These are phyloP conservation scores for Alectoria sarmentosa DNA, from an alignment of 495 filamentous ascomycete species.

Conservation along the genomic window DNA sequence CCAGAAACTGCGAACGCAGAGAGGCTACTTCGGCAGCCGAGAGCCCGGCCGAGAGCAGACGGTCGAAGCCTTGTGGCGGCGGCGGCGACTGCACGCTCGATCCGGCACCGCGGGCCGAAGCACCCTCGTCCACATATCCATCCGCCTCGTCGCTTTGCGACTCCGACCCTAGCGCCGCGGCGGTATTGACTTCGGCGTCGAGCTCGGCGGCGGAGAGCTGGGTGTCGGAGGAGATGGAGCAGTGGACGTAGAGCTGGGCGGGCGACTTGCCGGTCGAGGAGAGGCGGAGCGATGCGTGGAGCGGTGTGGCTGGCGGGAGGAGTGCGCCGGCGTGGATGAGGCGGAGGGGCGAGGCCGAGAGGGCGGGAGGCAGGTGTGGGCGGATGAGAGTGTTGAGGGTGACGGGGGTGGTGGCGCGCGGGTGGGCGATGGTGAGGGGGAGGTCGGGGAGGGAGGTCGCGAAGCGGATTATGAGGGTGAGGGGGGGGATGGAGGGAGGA, in stretches of 20 bases:
- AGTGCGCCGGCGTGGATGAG: constrained; percentile 85
- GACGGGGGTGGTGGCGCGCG: constrained; percentile 60
- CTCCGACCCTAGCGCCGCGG: too few relatives aligned
- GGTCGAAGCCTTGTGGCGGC: constrained; percentile 77
- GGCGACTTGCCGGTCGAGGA: constrained; percentile 41
- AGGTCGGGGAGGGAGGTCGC: constrained; percentile 78
- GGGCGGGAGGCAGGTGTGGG: constrained; percentile 52
- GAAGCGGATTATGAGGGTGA: constrained; percentile 82
- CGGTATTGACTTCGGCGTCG: constrained; percentile 52
- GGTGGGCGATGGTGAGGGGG: constrained; percentile 61
- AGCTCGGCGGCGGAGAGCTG: constrained; percentile 60
- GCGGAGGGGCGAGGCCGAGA: constrained; percentile 62
- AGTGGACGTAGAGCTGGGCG: constrained; percentile 68
- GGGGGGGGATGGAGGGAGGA: constrained; percentile 36
- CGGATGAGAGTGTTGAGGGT: constrained; percentile 80
- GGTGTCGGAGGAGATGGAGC: constrained; percentile 67
- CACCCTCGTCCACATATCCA: constrained; percentile 2
- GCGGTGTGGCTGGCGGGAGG: constrained; percentile 60
- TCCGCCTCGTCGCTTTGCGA: constrained; percentile 4
- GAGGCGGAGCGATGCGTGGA: constrained; percentile 58
- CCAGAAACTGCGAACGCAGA: constrained; percentile 78
- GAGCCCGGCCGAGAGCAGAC: constrained; percentile 73
- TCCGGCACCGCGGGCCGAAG: constrained; percentile 16
- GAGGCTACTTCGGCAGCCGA: constrained; percentile 70
- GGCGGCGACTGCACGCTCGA: constrained; percentile 50